These are phyloP conservation scores for Xanthoconium separans DNA, from an alignment of 1,284 basidiomycete genomes.

Conservation along the genomic window DNA sequence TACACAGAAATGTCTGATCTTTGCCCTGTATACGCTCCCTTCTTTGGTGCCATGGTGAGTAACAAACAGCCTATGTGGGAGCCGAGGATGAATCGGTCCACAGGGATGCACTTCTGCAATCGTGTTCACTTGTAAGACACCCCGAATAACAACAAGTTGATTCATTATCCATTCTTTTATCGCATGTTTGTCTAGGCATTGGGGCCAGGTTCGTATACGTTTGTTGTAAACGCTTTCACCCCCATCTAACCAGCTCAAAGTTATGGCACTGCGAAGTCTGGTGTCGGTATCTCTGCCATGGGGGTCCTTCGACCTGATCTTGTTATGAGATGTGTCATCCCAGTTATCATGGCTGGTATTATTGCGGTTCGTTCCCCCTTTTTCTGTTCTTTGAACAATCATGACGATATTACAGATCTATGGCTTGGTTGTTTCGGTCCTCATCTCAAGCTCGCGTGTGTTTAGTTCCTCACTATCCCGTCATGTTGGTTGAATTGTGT, in stretches of 20 bases:
- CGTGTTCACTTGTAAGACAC: constrained; percentile 90
- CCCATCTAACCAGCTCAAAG: constrained; percentile 35
- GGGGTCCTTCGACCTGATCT: constrained; percentile 92
- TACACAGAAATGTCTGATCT: constrained; percentile 70
- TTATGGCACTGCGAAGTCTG: constrained; percentile 97
- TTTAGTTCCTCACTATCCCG: constrained; percentile 19
- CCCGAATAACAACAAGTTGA: not conserved
- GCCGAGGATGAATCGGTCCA: constrained; percentile 9
- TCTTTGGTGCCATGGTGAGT: constrained; percentile 94
- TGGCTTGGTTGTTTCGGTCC: constrained; percentile 90
- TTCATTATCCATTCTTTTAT: not conserved
- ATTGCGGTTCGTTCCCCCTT: constrained; percentile 64
- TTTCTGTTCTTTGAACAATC: not conserved
- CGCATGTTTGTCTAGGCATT: constrained; percentile 18
- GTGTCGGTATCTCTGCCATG: constrained; percentile 99
- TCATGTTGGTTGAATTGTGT: constrained; percentile 35
- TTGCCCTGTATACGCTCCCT: constrained; percentile 94
- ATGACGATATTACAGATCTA: constrained; percentile 51
- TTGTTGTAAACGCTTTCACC: not conserved
- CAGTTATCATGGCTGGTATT: constrained; percentile 99
- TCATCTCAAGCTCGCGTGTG: constrained; percentile 79
- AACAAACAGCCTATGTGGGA: not conserved
- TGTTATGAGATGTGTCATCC: constrained; percentile 95
- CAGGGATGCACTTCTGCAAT: constrained; percentile 96
- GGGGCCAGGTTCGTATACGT: constrained; percentile 31